Evolutionary conservation across 345 rosid genomes (phyloP), one percentile per base, ranked within the genome.

Genomic region (Cardamine resedifolia): DNA sequence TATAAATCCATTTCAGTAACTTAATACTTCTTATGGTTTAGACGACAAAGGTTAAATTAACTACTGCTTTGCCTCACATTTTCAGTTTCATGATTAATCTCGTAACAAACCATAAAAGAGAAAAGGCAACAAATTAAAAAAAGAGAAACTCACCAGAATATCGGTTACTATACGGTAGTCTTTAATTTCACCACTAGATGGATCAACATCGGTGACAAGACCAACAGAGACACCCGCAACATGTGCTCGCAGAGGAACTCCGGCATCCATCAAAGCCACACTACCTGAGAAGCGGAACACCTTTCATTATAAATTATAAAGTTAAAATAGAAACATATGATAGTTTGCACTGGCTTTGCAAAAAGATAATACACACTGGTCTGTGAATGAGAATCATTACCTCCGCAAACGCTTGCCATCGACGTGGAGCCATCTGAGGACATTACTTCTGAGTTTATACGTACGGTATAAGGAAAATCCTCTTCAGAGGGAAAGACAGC

Each of bases 221-320:
- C 99, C 99, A 68, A 95, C 96, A 0, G 99, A 95, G 75, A 95
- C 88, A 66, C 97, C 97, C n/a, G 99, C 99, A 50, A 91, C 96
- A 77, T 95, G 99, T 50, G 86, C 93, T 79, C 75, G 77, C 47
- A 95, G 68, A 23, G 99, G 93, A 79, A 90, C 82, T 36, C 99
- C 99, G 56, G 97, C 97, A 73, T 95, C 97, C 96, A 95, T 85
- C 79, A 95, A 84, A 71, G 99, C 97, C 97, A 95, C 85, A 81
- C 99, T 95, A 81, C 97, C 99, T 95, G 77, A 30, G 68, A 58
- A 63, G 66, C 50, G 28, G 44, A 82, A 71, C 28, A 71, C 24
- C 3, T 60, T 52, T 65, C 57, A 49, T 49, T 49, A 20, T 71
- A 52, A 47, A 64, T n/a, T n/a, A n/a, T n/a, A n/a, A n/a, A n/a